These are phyloP conservation scores for Stentor coeruleus DNA, from an alignment of 73 alveolate genomes.

Conservation along the genomic window DNA sequence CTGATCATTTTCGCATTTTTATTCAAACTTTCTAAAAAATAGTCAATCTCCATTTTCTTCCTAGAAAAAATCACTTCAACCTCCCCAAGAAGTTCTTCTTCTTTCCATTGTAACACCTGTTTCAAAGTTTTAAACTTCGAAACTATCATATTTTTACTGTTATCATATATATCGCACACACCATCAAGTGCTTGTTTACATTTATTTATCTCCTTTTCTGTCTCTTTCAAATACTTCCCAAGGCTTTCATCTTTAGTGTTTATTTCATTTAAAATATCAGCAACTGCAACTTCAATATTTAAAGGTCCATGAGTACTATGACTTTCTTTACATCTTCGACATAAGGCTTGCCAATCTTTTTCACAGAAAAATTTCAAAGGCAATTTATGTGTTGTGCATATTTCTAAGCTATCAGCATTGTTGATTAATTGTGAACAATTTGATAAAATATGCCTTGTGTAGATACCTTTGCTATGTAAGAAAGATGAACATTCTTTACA, in stretches of 20 bases:
- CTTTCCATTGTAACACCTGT: background rate
- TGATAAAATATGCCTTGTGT: background rate
- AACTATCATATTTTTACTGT: background rate
- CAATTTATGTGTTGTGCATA: background rate
- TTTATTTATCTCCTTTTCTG: background rate
- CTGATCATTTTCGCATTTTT: background rate
- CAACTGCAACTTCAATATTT: background rate
- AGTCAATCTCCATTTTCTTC: background rate
- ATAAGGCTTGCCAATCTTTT: background rate
- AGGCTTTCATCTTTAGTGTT: background rate
- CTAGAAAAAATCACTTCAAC: background rate
- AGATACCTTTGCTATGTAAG: background rate
- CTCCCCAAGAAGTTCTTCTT: constrained; percentile 21
- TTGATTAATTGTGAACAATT: background rate
- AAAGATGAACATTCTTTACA: constrained; percentile 10
- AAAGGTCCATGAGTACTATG: background rate
- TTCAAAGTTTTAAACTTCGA: background rate
- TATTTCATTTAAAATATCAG: background rate
- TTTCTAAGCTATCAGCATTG: background rate
- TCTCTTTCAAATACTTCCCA: background rate
- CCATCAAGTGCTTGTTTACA: background rate
- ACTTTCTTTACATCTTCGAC: background rate
- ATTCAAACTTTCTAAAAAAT: background rate
- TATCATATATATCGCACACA: background rate
- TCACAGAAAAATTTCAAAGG: background rate